These are phyloP conservation scores for Geotrichum restrictum DNA, from an alignment of 1,139 yeast species.

Conservation along the genomic window DNA sequence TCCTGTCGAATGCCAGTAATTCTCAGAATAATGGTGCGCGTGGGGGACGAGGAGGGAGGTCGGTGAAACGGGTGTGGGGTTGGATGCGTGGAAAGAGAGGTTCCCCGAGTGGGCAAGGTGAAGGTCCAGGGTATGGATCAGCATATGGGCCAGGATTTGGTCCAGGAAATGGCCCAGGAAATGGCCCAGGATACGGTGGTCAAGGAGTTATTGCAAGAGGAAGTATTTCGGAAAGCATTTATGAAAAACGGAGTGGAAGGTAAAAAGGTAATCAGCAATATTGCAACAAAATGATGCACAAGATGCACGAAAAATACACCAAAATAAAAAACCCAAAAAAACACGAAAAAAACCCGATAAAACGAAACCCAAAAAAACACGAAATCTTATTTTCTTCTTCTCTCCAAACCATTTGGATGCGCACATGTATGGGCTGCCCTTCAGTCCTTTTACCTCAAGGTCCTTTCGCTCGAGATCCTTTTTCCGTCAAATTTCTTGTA, in stretches of 20 bases:
- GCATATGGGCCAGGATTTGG: too few species aligned
- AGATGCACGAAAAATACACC: too few species aligned
- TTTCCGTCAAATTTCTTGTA: neutral
- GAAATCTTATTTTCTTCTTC: too few species aligned
- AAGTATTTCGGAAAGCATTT: neutral
- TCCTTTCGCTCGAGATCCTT: neutral
- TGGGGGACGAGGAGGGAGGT: neutral
- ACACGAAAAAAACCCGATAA: too few species aligned
- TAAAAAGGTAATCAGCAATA: neutral
- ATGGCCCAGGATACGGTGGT: neutral
- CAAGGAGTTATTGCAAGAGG: neutral
- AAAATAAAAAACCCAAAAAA: too few species aligned
- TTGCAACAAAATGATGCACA: too few species aligned
- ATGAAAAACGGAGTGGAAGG: neutral
- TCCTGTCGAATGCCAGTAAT: neutral
- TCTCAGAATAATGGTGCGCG: conserved; percentile 12
- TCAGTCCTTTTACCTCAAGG: neutral
- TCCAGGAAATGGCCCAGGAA: neutral
- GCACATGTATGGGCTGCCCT: too few species aligned
- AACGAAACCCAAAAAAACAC: too few species aligned
- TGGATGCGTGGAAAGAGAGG: conserved; percentile 25
- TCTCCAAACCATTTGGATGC: too few species aligned
- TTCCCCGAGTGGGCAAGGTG: neutral
- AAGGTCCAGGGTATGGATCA: too few species aligned
- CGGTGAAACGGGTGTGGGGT: conserved; percentile 26